phyloP scores from a whole-genome alignment of 441 rosid genomes.

The Syzygium syzygioides region DNA sequence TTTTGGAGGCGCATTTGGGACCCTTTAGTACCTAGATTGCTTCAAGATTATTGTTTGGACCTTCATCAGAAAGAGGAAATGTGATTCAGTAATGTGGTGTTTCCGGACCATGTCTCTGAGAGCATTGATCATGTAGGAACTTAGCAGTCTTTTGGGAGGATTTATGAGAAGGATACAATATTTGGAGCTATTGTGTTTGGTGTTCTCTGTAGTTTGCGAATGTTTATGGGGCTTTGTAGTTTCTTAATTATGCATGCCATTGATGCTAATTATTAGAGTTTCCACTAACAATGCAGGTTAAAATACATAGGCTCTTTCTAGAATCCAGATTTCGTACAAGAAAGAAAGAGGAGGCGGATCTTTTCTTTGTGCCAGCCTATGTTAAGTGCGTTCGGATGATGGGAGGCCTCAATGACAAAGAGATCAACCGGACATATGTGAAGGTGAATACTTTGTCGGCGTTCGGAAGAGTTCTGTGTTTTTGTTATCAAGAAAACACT shows the following conservation, averaged over 20 bases:
- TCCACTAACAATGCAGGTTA: conserved; percentile 42
- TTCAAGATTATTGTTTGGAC: background rate
- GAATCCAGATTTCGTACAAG: conserved; percentile 61
- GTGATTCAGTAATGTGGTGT: background rate
- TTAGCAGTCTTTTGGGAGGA: background rate
- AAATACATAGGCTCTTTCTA: conserved; percentile 60
- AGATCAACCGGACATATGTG: conserved; percentile 79
- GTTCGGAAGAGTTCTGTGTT: background rate
- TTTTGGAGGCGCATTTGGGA: background rate
- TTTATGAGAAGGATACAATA: background rate
- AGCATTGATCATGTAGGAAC: background rate
- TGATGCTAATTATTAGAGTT: background rate
- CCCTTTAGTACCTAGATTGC: background rate
- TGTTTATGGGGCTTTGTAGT: background rate
- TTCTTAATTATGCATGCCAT: background rate
- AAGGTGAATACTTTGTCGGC: conserved; percentile 30
- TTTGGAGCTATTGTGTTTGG: background rate
- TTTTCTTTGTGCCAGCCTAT: conserved; percentile 94
- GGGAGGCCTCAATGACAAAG: conserved; percentile 94
- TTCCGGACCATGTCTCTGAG: background rate
- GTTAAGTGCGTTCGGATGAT: conserved; percentile 80
- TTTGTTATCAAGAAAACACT: background rate
- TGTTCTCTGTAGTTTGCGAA: background rate
- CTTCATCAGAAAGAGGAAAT: background rate
- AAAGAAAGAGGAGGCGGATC: conserved; percentile 78